These are phyloP conservation scores for Tricholoma hemisulphureum DNA, from an alignment of 768 basidiomycete genomes.

Conservation along the genomic window DNA sequence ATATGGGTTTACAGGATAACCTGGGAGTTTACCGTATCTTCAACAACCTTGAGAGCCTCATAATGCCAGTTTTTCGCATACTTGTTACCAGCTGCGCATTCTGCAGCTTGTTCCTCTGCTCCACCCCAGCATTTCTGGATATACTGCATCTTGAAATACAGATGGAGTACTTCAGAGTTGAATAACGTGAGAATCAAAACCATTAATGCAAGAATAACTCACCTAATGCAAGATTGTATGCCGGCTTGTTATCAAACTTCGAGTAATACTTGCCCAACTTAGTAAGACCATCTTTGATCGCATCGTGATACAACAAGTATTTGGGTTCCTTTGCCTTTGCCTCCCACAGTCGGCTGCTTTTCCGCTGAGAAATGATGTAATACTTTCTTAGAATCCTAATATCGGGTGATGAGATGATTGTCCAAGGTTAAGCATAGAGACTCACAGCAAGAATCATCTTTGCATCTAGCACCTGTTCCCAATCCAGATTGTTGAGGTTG, in stretches of 20 bases:
- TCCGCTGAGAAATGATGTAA: conserved; percentile 23
- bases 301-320: conserved; percentile 4
- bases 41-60: too few relatives aligned
- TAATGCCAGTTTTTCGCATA: conserved; percentile 9
- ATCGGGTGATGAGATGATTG: conserved; percentile 7
- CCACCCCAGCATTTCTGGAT: conserved; percentile 10
- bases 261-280: too few relatives aligned
- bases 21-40: background rate
- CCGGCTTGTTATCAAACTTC: too few relatives aligned
- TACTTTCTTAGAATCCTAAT: conserved; percentile 21
- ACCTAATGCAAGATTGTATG: too few relatives aligned
- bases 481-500: background rate
- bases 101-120: conserved; percentile 16
- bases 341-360: conserved; percentile 13
- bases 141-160: too few relatives aligned
- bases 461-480: conserved; percentile 5
- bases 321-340: background rate
- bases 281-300: conserved; percentile 17
- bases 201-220: conserved; percentile 7
- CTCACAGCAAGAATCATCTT: conserved; percentile 6
- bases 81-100: conserved; percentile 1
- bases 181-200: background rate
- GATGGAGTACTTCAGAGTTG: background rate
- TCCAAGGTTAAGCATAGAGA: conserved; percentile 9
- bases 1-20: conserved; percentile 7